phyloP scores from a whole-genome alignment of 169 alveolate genomes.

The Plasmodium ovale region DNA sequence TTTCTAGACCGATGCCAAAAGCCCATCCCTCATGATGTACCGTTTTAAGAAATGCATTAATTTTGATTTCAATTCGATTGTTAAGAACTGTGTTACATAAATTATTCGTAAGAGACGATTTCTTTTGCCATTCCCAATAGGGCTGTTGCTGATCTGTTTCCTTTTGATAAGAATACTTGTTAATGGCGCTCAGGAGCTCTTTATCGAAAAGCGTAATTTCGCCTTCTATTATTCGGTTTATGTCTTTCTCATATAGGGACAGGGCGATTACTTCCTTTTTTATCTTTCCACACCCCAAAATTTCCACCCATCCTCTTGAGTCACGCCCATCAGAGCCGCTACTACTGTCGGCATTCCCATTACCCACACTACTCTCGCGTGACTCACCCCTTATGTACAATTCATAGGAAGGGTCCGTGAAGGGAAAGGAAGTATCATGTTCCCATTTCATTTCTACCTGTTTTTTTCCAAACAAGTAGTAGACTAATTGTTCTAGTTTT shows the following conservation, averaged over 20 bases:
- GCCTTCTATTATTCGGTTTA: conserved; percentile 63
- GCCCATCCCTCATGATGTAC: conserved; percentile 91
- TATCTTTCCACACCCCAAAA: conserved; percentile 94
- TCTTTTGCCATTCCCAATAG: not conserved
- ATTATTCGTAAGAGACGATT: not conserved
- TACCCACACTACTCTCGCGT: conserved; percentile 77
- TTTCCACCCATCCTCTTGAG: conserved; percentile 84
- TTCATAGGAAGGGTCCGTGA: conserved; percentile 94
- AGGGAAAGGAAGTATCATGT: conserved; percentile 91
- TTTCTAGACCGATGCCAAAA: conserved; percentile 94
- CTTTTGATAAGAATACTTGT: not conserved
- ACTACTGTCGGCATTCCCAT: not conserved
- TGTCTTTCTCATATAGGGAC: conserved; percentile 47
- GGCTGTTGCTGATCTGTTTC: not conserved
- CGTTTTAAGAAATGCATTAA: conserved; percentile 76
- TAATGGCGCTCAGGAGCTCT: not conserved
- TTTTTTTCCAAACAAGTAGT: conserved; percentile 83
- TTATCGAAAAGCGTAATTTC: conserved; percentile 36
- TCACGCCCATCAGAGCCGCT: not conserved
- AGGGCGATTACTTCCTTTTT: conserved; percentile 88
- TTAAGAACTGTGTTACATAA: conserved; percentile 40
- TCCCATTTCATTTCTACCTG: conserved; percentile 90
- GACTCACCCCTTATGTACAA: conserved; percentile 88
- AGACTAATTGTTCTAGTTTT: conserved; percentile 87
- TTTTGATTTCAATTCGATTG: conserved; percentile 27